These are phyloP conservation scores for Tilletia walkeri DNA, from an alignment of 1,284 basidiomycete species.

Conservation along the genomic window DNA sequence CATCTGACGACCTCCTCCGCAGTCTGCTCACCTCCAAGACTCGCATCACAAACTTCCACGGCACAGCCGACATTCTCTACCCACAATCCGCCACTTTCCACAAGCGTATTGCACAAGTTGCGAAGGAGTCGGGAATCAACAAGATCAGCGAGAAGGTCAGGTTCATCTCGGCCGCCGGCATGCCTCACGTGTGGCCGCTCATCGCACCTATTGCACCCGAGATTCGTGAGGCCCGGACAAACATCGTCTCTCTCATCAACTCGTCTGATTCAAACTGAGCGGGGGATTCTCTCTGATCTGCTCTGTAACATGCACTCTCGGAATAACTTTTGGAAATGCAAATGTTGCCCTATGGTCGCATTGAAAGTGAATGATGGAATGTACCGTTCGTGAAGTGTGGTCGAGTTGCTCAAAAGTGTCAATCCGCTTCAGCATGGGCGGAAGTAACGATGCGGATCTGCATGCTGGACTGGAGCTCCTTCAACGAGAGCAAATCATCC, in stretches of 20 bases:
- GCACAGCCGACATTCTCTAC: slow-evolving; percentile 1
- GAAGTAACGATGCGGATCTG: too few species aligned
- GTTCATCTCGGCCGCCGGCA: background rate
- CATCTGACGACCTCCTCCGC: background rate
- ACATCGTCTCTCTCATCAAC: background rate
- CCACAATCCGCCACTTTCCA: background rate
- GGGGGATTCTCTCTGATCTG: too few species aligned
- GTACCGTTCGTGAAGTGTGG: too few species aligned
- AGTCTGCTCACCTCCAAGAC: background rate
- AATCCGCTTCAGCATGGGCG: too few species aligned
- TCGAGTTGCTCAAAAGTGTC: too few species aligned
- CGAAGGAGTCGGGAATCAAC: background rate
- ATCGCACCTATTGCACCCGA: background rate
- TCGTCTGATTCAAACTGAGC: background rate
- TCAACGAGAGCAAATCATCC: too few species aligned
- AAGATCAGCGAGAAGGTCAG: background rate
- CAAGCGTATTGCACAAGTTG: background rate
- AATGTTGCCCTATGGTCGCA: too few species aligned
- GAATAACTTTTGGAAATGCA: too few species aligned
- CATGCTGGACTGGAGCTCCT: too few species aligned
- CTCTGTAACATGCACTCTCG: too few species aligned
- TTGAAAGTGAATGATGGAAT: too few species aligned
- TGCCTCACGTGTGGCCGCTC: slow-evolving; percentile 3
- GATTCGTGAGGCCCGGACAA: background rate
- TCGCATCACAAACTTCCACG: background rate